phyloP scores from a whole-genome alignment of 345 rosid genomes.

The Hibiscus mutabilis region DNA sequence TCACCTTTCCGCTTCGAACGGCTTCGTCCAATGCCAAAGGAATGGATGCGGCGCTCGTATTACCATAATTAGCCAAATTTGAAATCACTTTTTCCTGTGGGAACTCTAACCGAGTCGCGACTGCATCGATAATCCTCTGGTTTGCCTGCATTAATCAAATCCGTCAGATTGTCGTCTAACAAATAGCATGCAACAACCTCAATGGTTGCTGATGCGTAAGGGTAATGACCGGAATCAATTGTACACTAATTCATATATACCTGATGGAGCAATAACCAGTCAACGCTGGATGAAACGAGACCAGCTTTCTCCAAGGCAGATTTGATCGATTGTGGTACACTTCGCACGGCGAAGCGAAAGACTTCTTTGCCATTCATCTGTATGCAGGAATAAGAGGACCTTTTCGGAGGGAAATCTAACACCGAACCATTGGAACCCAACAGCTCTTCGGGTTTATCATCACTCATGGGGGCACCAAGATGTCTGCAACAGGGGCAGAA shows the following conservation, averaged over 20 bases:
- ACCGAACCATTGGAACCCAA: conserved; percentile 63
- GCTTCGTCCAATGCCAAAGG: conserved; percentile 96
- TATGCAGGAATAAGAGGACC: conserved; percentile 56
- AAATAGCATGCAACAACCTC: background rate
- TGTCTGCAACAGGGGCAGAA: conserved; percentile 42
- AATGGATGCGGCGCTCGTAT: conserved; percentile 93
- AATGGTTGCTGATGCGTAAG: background rate
- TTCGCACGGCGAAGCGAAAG: conserved; percentile 79
- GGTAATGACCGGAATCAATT: background rate
- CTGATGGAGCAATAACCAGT: conserved; percentile 97
- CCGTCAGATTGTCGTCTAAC: background rate
- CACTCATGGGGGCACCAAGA: conserved; percentile 47
- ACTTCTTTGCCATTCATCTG: conserved; percentile 98
- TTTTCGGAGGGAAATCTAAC: conserved; percentile 56
- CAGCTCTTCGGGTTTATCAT: conserved; percentile 32
- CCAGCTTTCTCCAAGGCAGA: conserved; percentile 77
- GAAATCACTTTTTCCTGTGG: conserved; percentile 81
- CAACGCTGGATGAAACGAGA: conserved; percentile 54
- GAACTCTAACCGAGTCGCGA: conserved; percentile 65
- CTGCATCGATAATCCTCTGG: conserved; percentile 89
- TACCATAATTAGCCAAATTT: conserved; percentile 81
- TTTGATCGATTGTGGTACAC: conserved; percentile 82
- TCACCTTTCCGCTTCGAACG: conserved; percentile 83
- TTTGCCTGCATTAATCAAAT: conserved; percentile 62
- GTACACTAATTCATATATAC: conserved; percentile 26